Evolutionary conservation across 176 grass and related monocot species (phyloP), one percentile per base, ranked within the genome.

Genomic region (Otatea glauca): DNA sequence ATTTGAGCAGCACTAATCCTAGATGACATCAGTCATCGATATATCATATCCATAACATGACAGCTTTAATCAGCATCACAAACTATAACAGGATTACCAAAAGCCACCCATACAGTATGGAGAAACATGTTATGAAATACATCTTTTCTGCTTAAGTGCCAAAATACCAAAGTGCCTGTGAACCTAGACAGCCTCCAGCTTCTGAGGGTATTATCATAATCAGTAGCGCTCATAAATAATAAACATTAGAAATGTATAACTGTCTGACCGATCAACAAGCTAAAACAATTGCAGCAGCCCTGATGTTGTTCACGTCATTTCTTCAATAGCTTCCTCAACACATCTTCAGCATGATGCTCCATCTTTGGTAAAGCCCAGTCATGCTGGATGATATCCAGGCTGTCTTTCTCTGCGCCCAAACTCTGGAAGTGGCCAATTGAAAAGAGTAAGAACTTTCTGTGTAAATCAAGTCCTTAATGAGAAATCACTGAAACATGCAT

Each of bases 341-440:
- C 78, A 15, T 94, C 86, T 77, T 96, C 88, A 41, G 97, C 93
- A 44, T 81, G 91, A 74, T 50, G 84, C 78, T 99, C 97, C 86
- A 96, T 91, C 70, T 89, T 99, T 3, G 91, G 91, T 69, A 99
- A 87, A 78, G 72, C 84, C 96, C 96, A 99, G 65, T 99, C 96
- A 76, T 99, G 96, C 72, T 99, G 96, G 75, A 99, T 89, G 70
- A 99, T 96, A 72, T 96, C 93, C n/a, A 96, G 81, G 81, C 86
- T 96, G 65, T 99, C 97, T 81, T 99, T 96, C 90, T 99, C 97
- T 16, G 91, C 93, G 5, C 88, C 84, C 75, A 99, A 88, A 82
- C 86, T 94, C 97, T 96, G 90, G 20, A 81, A 87, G 83, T 79
- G 12, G 13, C 41, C 29, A 77, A 78, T 68, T 24, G 32, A 70